Evolutionary conservation across 1,139 yeast genomes (phyloP), one percentile per base, ranked within the genome.

Genomic region (Kurtzmaniella quercitrusa): DNA sequence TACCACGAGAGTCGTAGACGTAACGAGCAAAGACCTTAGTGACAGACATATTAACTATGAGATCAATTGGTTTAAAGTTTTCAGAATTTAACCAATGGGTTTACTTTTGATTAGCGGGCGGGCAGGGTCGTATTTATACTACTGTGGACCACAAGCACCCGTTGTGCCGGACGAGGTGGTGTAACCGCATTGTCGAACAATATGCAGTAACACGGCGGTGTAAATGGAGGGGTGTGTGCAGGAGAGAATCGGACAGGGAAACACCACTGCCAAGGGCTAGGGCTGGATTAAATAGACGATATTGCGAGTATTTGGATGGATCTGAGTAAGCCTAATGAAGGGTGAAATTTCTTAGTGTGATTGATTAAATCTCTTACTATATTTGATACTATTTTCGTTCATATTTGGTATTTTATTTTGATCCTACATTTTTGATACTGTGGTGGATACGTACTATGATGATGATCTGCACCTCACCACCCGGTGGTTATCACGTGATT

Each of bases 1-100:
- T 90, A 74, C 96, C 96, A 77, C 97, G 87, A 58, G 96, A 89
- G 76, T 90, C 97, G 83, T 90, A 90, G 71, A 90, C 94, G 77
- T 82, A 82, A 77, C 96, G 87, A 60, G 96, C 87, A 73, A 77
- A 81, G 60, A 88, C 75, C 75, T 89, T 88, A 46, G 67, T 50
- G 48, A 65, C 56, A 50, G 73, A 65, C 73, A 68, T 68, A 14
- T 18, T 23, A 6, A 34, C 16, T 39, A 31, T 37, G 14, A n/a
- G 14, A 33, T 23, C n/a, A 40, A 23, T 34, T 40, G 23, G 21
- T 17, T 39, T n/a, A 14, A n/a, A 16, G 25, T 10, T 38, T 17
- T 18, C 17, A 27, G 27, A 38, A 14, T 11, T 38, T 14, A 33
- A 23, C 25, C 25, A 23, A 23, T 23, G 25, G 25, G n/a, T n/a